Conservation (phyloP, 305 asterid genomes). For the Solanum chacoense region DNA sequence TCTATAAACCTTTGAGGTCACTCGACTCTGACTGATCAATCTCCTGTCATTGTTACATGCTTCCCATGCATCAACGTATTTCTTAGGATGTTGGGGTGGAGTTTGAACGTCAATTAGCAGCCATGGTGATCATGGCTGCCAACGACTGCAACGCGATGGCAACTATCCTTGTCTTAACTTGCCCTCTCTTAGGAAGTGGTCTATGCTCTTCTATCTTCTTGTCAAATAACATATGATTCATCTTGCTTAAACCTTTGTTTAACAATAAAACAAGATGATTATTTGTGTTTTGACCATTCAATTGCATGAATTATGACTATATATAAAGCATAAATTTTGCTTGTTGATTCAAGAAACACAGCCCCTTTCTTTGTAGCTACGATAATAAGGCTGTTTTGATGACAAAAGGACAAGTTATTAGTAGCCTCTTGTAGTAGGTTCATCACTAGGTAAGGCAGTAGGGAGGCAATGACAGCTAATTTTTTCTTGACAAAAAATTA, state of each 20-base stretch:
- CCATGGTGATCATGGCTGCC: conserved; percentile 13
- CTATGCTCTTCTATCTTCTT: conserved; percentile 13
- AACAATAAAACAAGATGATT: not conserved
- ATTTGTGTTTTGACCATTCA: not conserved
- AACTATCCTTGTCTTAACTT: conserved; percentile 42
- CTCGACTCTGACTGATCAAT: not conserved
- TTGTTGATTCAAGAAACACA: not conserved
- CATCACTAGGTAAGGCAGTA: conserved; percentile 13
- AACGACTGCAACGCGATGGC: conserved; percentile 32
- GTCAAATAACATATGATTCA: not conserved
- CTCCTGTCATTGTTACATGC: not conserved
- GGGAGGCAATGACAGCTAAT: conserved; percentile 41
- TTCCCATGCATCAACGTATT: not conserved
- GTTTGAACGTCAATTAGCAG: conserved; percentile 10
- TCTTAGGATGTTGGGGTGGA: conserved; percentile 16
- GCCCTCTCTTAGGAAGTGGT: conserved; percentile 34
- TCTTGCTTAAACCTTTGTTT: not conserved
- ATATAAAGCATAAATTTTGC: not conserved
- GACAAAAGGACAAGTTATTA: conserved; percentile 9
- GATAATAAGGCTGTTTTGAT: not conserved
- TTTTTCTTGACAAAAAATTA: conserved; percentile 13
- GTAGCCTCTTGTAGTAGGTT: conserved; percentile 6
- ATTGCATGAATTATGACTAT: not conserved
- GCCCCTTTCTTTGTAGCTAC: not conserved
- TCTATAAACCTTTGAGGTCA: not conserved